Percentiles rank a stretch among this genome's conserved stretches.
Conservation (phyloP, 768 basidiomycete species). For the Termitomyces sp. region DNA sequence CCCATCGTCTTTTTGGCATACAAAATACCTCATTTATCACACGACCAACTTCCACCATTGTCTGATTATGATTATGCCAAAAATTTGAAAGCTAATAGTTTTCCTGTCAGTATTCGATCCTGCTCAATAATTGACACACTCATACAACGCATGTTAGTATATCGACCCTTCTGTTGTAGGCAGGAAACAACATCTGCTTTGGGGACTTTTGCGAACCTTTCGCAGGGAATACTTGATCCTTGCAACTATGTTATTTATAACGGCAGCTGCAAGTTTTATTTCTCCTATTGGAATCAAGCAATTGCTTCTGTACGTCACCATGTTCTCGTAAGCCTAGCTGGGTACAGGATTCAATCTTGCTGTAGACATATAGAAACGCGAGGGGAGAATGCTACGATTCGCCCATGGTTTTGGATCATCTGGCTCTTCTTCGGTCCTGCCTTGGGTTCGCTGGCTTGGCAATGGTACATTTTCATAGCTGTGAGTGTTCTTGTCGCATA, state of each 20-base stretch:
- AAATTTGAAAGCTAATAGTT: constrained; percentile 20
- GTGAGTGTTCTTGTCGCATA: constrained; percentile 20
- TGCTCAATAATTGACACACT: background rate
- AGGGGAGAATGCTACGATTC: constrained; percentile 40
- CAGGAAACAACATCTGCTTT: constrained; percentile 40
- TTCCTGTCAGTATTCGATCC: constrained; percentile 20
- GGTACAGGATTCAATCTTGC: constrained; percentile 2
- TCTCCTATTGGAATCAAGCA: constrained; percentile 37
- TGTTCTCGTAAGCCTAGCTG: background rate
- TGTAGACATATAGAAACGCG: constrained; percentile 53
- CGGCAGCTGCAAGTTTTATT: constrained; percentile 23
- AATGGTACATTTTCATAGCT: constrained; percentile 49
- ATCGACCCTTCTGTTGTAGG: constrained; percentile 34
- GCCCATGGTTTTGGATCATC: constrained; percentile 68
- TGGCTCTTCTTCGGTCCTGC: constrained; percentile 45
- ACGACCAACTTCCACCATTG: constrained; percentile 55
- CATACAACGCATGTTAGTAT: constrained; percentile 18
- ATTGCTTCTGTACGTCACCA: constrained; percentile 28
- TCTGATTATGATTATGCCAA: constrained; percentile 51
- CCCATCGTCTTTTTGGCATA: constrained; percentile 41
- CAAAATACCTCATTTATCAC: constrained; percentile 39
- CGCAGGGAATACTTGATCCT: constrained; percentile 28
- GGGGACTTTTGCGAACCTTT: constrained; percentile 36
- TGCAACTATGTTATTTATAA: constrained; percentile 20
- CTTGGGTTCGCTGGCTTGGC: constrained; percentile 35